Conservation (phyloP, 805 yeast genomes). For the Candida ovalis region DNA sequence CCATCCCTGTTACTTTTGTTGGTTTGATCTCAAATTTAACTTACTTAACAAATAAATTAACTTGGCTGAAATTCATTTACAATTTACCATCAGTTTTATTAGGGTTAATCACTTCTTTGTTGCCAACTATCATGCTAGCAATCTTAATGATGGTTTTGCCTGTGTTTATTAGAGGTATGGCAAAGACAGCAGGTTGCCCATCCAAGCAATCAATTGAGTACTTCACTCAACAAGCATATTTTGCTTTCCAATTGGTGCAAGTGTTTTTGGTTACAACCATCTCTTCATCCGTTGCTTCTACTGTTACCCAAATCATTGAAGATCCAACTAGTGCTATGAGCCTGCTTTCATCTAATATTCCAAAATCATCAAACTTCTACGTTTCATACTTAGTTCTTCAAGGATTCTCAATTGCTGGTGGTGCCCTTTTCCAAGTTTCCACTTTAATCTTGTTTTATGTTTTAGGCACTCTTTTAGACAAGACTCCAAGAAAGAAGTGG, state of each 20-base stretch:
- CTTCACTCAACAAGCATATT: conserved; percentile 64
- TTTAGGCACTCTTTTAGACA: conserved; percentile 53
- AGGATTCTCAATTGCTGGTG: conserved; percentile 64
- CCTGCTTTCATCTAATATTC: conserved; percentile 62
- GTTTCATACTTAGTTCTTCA: conserved; percentile 65
- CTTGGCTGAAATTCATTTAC: conserved; percentile 53
- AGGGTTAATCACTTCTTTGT: conserved; percentile 64
- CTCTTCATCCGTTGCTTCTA: conserved; percentile 67
- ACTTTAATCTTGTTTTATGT: conserved; percentile 57
- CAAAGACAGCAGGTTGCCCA: conserved; percentile 53
- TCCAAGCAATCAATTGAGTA: conserved; percentile 56
- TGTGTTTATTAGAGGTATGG: conserved; percentile 59
- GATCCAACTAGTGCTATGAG: conserved; percentile 56
- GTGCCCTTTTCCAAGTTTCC: conserved; percentile 59
- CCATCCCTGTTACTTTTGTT: conserved; percentile 75
- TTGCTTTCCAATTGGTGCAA: conserved; percentile 67
- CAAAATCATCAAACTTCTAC: conserved; percentile 70
- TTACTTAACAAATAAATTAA: conserved; percentile 53
- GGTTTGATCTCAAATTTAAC: conserved; percentile 70
- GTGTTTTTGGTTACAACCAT: conserved; percentile 68
- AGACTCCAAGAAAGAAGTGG: conserved; percentile 66
- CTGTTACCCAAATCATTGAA: conserved; percentile 57
- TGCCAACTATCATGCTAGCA: conserved; percentile 65
- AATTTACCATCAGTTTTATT: conserved; percentile 48
- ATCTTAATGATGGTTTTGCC: conserved; percentile 66